Conservation (phyloP, 176 grass and related monocot species). For the Oryza punctata region DNA sequence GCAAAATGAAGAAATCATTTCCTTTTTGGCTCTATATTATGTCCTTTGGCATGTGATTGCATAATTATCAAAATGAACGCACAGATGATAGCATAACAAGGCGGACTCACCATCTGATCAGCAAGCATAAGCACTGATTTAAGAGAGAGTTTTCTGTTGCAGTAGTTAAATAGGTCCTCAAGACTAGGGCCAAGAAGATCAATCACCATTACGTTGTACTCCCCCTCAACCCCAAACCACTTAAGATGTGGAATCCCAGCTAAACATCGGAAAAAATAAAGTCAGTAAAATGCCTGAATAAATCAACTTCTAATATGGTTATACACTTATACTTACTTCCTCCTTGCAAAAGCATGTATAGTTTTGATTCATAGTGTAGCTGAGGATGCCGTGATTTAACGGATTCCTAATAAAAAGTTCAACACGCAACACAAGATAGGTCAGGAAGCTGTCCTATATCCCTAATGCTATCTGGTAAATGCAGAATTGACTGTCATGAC, state of each 20-base stretch:
- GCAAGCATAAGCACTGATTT: conserved; percentile 90
- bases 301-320: not conserved
- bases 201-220: conserved; percentile 88
- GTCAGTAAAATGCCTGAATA: conserved; percentile 19
- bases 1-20: not conserved
- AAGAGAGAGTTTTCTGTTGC: conserved; percentile 76
- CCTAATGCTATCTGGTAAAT: not conserved
- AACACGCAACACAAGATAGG: conserved; percentile 7
- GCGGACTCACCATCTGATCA: conserved; percentile 68
- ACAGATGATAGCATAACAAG: conserved; percentile 10
- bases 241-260: conserved; percentile 77
- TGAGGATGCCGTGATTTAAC: conserved; percentile 68
- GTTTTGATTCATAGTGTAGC: conserved; percentile 80
- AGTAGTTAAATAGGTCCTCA: conserved; percentile 87
- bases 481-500: not conserved
- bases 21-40: not conserved
- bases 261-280: conserved; percentile 29
- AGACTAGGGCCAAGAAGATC: conserved; percentile 82
- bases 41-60: conserved; percentile 8
- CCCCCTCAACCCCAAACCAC: conserved; percentile 79
- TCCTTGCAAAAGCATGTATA: conserved; percentile 76
- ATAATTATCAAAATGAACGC: conserved; percentile 22
- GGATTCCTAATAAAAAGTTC: conserved; percentile 54
- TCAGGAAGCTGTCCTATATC: conserved; percentile 3
- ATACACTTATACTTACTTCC: conserved; percentile 51